phyloP scores from a whole-genome alignment of 768 basidiomycete genomes.

The Agaricus sinodeliciosus region DNA sequence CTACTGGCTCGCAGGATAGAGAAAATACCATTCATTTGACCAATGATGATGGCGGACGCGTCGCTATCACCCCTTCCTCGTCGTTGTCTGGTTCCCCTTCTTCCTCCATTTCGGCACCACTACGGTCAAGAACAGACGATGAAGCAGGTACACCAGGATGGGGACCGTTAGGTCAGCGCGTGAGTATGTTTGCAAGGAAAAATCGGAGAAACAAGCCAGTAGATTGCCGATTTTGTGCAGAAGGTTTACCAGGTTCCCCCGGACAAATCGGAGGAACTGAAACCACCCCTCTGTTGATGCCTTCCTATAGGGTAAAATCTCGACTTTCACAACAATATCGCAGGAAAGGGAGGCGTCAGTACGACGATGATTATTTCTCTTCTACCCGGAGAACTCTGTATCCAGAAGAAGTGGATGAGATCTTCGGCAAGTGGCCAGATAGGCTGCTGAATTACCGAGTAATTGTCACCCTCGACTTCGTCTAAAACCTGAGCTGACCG shows the following conservation, averaged over 20 bases:
- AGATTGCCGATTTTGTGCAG: conserved; percentile 7
- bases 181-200: conserved; percentile 30
- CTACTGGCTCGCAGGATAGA: not conserved
- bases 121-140: conserved; percentile 51
- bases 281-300: conserved; percentile 4
- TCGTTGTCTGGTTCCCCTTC: conserved; percentile 60
- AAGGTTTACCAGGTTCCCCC: not conserved
- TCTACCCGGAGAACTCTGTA: conserved; percentile 1
- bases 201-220: conserved; percentile 16
- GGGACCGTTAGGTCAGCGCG: conserved; percentile 56
- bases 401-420: conserved; percentile 13
- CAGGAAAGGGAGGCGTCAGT: not conserved
- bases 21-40: not conserved
- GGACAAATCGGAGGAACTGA: not conserved
- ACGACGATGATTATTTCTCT: not conserved
- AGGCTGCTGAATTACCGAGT: conserved; percentile 68
- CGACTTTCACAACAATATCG: not conserved
- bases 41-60: conserved; percentile 13
- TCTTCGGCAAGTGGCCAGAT: conserved; percentile 38
- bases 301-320: not conserved
- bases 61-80: conserved; percentile 23
- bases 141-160: conserved; percentile 42
- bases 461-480: conserved; percentile 19
- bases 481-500: not conserved
- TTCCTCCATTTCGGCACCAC: conserved; percentile 77